Evolutionary conservation across 2,329 filamentous ascomycete genomes (phyloP).

Genomic region (Salinomyces thailandicus): DNA sequence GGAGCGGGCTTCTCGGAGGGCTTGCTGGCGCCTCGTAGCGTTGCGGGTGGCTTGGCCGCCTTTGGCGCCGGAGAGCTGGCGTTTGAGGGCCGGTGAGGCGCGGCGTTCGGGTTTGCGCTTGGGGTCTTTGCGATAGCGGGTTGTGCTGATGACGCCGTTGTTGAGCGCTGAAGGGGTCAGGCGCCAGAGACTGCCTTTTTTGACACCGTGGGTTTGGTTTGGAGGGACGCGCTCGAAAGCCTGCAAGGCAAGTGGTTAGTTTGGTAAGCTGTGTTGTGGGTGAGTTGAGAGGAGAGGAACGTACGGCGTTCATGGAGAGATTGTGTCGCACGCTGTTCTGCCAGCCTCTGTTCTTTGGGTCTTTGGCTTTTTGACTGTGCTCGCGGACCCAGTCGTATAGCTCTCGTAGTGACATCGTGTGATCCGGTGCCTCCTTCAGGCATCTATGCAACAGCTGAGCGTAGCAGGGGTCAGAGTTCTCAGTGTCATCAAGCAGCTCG

Average conservation of each 20-base stretch:
- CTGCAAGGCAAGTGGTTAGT: too few relatives aligned
- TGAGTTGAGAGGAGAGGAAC: slow-evolving; percentile 25
- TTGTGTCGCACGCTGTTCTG: slow-evolving; percentile 95
- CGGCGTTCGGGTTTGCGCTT: slow-evolving; percentile 30
- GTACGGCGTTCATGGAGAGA: slow-evolving; percentile 86
- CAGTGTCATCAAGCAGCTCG: slow-evolving; percentile 9
- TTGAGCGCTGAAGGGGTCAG: slow-evolving; percentile 61
- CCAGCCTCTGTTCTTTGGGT: slow-evolving; percentile 57
- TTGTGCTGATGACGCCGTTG: slow-evolving; percentile 75
- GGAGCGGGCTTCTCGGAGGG: slow-evolving; percentile 7
- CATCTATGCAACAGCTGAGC: slow-evolving; percentile 71
- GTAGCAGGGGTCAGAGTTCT: slow-evolving; percentile 42
- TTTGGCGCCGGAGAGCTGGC: slow-evolving; percentile 36
- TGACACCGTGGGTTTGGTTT: slow-evolving; percentile 37
- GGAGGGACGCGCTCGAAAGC: slow-evolving; percentile 46
- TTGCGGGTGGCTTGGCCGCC: slow-evolving; percentile 33
- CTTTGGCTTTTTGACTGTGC: slow-evolving; percentile 65
- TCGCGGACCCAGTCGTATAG: slow-evolving; percentile 84
- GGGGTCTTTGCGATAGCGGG: slow-evolving; percentile 43
- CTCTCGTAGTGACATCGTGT: slow-evolving; percentile 69
- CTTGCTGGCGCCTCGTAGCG: slow-evolving; percentile 17
- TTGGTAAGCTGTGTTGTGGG: slow-evolving; percentile 9
- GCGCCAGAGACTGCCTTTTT: slow-evolving; percentile 67
- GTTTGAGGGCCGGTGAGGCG: slow-evolving; percentile 26
- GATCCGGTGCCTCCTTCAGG: slow-evolving; percentile 54